phyloP scores from a whole-genome alignment of 2,329 filamentous ascomycete genomes.

The Tolypocladium sp. region DNA sequence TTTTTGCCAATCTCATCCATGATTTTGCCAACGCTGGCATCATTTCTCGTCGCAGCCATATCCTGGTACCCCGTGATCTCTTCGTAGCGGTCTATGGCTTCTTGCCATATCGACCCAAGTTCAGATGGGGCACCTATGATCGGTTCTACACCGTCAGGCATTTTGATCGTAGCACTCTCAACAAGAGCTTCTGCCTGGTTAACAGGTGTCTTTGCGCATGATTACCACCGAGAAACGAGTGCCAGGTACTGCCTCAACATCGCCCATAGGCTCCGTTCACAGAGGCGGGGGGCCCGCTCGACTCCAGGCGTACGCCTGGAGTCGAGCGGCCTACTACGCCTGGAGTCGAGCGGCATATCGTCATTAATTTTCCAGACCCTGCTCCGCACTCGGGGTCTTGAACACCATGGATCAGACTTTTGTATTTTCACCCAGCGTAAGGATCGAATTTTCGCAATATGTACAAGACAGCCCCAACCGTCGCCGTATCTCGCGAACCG shows the following conservation, averaged over 20 bases:
- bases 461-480: no score
- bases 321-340: no score
- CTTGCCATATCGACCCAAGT: neutral
- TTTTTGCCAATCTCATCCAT: neutral
- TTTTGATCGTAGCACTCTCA: neutral
- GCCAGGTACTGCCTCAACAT: neutral
- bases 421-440: no score
- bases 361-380: no score
- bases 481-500: no score
- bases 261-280: neutral
- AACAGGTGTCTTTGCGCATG: neutral
- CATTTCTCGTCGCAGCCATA: neutral
- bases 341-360: no score
- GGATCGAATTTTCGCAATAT: no score
- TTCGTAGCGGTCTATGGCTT: neutral
- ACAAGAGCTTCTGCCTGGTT: neutral
- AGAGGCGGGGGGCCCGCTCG: neutral
- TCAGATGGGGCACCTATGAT: conserved; percentile 1
- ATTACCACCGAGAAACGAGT: neutral
- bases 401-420: no score
- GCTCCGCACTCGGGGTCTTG: no score
- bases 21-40: neutral
- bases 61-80: neutral
- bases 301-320: conserved; percentile 3
- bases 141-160: neutral